Evolutionary conservation across 176 grass and related monocot species (phyloP).

Genomic region (Triticum dicoccoides): DNA sequence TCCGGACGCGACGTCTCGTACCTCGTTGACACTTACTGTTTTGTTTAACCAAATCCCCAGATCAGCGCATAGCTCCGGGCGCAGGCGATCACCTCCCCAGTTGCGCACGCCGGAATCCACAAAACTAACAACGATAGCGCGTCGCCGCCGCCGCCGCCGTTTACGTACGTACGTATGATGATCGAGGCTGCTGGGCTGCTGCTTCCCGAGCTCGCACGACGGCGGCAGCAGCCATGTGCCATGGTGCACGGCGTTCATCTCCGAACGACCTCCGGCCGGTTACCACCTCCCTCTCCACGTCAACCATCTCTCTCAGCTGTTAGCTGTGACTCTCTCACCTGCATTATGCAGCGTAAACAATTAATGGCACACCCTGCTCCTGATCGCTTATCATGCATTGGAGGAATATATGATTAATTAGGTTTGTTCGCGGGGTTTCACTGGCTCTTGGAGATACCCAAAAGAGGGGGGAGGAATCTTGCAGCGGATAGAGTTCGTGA

Average conservation of each 20-base stretch:
- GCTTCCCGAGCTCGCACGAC: neutral
- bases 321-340: neutral
- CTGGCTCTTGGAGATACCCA: slow-evolving; percentile 50
- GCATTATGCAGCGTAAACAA: slow-evolving; percentile 39
- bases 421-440: slow-evolving; percentile 8
- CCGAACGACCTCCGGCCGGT: neutral
- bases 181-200: neutral
- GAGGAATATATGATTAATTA: neutral
- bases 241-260: neutral
- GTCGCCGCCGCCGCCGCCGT: no score
- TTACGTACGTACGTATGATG: neutral
- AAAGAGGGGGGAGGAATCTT: slow-evolving; percentile 36
- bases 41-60: neutral
- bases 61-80: neutral
- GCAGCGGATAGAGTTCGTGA: slow-evolving; percentile 48
- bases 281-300: neutral
- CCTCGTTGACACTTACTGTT: neutral
- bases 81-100: neutral
- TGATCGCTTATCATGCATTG: slow-evolving; percentile 30
- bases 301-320: neutral
- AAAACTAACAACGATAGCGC: neutral
- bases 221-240: neutral
- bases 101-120: neutral
- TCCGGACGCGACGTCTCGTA: neutral
- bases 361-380: neutral